Evolutionary conservation across 2,329 filamentous ascomycete genomes (phyloP), one percentile per base, ranked within the genome.

Genomic region (Beauveria sp.): DNA sequence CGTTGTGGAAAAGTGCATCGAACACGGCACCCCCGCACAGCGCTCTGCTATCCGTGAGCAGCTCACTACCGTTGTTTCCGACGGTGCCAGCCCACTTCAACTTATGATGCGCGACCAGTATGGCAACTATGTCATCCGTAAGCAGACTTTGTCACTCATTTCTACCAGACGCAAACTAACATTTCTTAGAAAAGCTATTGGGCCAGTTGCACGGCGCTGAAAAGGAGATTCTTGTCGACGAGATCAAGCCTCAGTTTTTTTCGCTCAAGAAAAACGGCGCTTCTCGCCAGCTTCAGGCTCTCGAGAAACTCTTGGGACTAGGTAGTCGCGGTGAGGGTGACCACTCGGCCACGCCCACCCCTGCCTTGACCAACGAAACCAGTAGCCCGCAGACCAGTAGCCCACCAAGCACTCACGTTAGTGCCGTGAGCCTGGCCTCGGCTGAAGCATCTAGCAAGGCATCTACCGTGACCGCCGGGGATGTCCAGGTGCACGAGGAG

Each of bases 111-210:
- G 88, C 66, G 93, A 99, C 71, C 89, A 91, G 65, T 98, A 88
- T 72, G 95, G 91, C 63, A 99, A 99, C 73, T 99, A 98, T 71
- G 93, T 98, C 6, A 89, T 98, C 64, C 93, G 92, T 96, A 85
- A 86, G 91, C 73, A 14, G 9, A 3, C 24, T 18, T 34, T 12
- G 18, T 43, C 24, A 38, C 12, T 16, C 86, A 28, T n/a, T 24
- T 12, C 49, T 54, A 22, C n/a, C 24, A n/a, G 14, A 18, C 47
- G 22, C 42, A 5, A 42, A 49, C 66, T 70, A 63, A 70, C 62
- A 18, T 18, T 24, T 18, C 24, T 38, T 70, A 96, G 91, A 97
- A 77, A 96, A 93, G 77, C 81, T 97, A 5, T 79, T 96, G 40
- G 79, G 77, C 8, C 77, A 83, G 65, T 78, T 91, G 3, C 78